Percentiles rank a stretch among this genome's conserved stretches.
phyloP scores from a whole-genome alignment of 305 asterid genomes.

The Rubia balearica region DNA sequence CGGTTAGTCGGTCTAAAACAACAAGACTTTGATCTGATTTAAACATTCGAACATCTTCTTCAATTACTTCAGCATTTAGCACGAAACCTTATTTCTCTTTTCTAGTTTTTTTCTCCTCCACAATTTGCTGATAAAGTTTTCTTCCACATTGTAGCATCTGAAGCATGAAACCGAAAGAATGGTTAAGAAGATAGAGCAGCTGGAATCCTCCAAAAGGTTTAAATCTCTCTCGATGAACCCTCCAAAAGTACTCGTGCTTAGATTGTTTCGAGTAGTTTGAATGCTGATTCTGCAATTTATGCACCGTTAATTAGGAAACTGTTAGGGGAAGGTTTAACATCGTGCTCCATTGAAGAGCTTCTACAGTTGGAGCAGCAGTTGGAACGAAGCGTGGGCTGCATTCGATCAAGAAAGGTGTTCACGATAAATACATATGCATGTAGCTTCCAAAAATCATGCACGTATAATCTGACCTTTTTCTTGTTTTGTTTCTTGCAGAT shows the following conservation, averaged over 20 bases:
- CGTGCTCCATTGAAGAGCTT: constrained; percentile 64
- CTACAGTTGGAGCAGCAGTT: constrained; percentile 70
- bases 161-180: constrained; percentile 58
- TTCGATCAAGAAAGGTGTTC: constrained; percentile 62
- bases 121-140: background rate
- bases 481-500: constrained; percentile 31
- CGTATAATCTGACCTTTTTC: background rate
- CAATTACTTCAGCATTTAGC: too few relatives aligned
- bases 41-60: too few relatives aligned
- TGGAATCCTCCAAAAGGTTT: constrained; percentile 65
- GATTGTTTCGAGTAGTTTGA: background rate
- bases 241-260: background rate
- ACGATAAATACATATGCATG: background rate
- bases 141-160: constrained; percentile 35
- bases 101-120: background rate
- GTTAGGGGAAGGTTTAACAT: constrained; percentile 62
- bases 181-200: constrained; percentile 74
- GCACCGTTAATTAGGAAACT: constrained; percentile 40
- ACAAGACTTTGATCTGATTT: too few relatives aligned
- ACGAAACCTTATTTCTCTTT: background rate
- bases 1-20: too few relatives aligned
- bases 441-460: background rate
- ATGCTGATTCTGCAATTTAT: background rate
- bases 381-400: constrained; percentile 53
- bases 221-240: background rate